A percentile compares a stretch with the other conserved stretches of the same genome.
Evolutionary conservation across 2,329 filamentous ascomycete genomes (phyloP).

Genomic region (Graphilbum fragrans): DNA sequence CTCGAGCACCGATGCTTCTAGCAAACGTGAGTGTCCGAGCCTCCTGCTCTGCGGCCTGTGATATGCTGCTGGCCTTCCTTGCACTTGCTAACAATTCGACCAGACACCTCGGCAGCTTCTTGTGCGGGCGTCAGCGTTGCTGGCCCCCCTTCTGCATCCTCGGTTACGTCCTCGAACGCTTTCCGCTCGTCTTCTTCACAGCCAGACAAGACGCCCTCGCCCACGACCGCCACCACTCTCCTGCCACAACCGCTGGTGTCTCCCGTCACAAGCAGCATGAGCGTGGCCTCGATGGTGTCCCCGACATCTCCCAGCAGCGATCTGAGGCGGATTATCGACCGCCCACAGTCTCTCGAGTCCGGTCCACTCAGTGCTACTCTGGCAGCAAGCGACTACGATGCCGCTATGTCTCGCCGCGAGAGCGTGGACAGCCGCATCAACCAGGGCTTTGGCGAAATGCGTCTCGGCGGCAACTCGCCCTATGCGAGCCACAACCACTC

Average conservation of each 20-base stretch:
- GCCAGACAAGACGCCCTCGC: constrained; percentile 50
- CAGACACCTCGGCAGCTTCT: constrained; percentile 33
- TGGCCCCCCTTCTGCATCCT: constrained; percentile 21
- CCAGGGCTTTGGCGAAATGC: constrained; percentile 56
- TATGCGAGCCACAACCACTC: constrained; percentile 70
- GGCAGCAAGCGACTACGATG: constrained; percentile 6
- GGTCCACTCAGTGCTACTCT: constrained; percentile 17
- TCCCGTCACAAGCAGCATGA: constrained; percentile 48
- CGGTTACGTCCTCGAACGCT: constrained; percentile 2
- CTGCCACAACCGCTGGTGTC: constrained; percentile 41
- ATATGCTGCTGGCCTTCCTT: background rate
- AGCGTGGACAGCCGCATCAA: constrained; percentile 74
- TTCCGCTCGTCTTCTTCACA: constrained; percentile 7
- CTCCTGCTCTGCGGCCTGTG: constrained; percentile 5
- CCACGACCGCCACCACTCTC: constrained; percentile 35
- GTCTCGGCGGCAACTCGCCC: constrained; percentile 55
- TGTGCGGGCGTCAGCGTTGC: constrained; percentile 25
- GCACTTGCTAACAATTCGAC: background rate
- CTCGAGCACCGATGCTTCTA: constrained; percentile 34
- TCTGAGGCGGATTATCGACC: constrained; percentile 27
- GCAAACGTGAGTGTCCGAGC: constrained; percentile 36
- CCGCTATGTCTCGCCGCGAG: constrained; percentile 48
- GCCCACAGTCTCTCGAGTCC: constrained; percentile 28
- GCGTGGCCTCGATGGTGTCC: constrained; percentile 53
- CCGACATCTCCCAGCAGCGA: constrained; percentile 38